A percentile compares a stretch with the other conserved stretches of the same genome.
These are phyloP conservation scores for Daldinia eschscholtzii DNA, from an alignment of 2,329 filamentous ascomycete genomes.

Conservation along the genomic window DNA sequence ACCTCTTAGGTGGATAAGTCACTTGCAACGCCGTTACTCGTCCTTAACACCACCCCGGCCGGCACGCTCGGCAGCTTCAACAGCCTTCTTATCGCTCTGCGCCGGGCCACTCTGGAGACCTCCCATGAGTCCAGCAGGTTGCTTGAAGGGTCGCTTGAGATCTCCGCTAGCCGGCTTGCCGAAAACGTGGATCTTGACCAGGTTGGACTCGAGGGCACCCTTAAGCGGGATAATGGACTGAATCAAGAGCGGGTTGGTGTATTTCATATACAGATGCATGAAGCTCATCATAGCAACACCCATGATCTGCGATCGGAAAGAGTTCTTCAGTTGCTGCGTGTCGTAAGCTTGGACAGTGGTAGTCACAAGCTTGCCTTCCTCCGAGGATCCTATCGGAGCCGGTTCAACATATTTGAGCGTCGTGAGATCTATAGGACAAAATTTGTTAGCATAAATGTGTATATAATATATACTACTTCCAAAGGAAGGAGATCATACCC, in stretches of 20 bases:
- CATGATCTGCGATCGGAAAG: slow-evolving; percentile 94
- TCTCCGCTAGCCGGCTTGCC: slow-evolving; percentile 89
- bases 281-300: slow-evolving; percentile 97
- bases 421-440: slow-evolving; percentile 78
- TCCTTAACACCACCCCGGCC: slow-evolving; percentile 79
- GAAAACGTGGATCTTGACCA: slow-evolving; percentile 94
- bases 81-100: slow-evolving; percentile 92
- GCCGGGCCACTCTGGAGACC: slow-evolving; percentile 78
- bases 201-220: slow-evolving; percentile 92
- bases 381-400: slow-evolving; percentile 89
- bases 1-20: slow-evolving; percentile 12
- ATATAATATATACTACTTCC: background rate
- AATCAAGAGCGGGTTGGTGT: slow-evolving; percentile 98
- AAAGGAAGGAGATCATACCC: slow-evolving; percentile 69
- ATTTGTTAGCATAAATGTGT: slow-evolving; percentile 10
- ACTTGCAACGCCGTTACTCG: slow-evolving; percentile 63
- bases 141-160: slow-evolving; percentile 96
- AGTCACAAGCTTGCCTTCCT: slow-evolving; percentile 95
- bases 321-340: slow-evolving; percentile 81
- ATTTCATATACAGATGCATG: slow-evolving; percentile 99
- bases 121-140: slow-evolving; percentile 82
- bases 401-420: slow-evolving; percentile 99
- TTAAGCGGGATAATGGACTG: slow-evolving; percentile 99
- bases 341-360: slow-evolving; percentile 98
- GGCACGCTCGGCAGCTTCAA: slow-evolving; percentile 83